Evolutionary conservation across 805 yeast genomes (phyloP).

Genomic region (Wickerhamomyces mucosus): DNA sequence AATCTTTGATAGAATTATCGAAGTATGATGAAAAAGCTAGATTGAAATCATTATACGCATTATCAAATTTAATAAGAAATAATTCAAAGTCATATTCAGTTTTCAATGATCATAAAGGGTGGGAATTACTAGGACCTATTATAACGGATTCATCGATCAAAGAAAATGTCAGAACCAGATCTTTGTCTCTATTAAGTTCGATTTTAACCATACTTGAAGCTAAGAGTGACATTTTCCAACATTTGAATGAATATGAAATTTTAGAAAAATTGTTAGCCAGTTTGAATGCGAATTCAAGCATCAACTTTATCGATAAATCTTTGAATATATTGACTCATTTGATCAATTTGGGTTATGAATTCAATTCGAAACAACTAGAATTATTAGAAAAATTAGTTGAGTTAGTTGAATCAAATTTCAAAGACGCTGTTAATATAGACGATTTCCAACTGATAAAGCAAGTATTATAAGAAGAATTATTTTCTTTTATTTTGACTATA

Average conservation of each 20-base stretch:
- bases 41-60: conserved; percentile 67
- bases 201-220: conserved; percentile 41
- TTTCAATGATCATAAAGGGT: conserved; percentile 54
- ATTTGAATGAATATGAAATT: conserved; percentile 26
- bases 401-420: conserved; percentile 28
- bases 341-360: conserved; percentile 33
- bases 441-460: conserved; percentile 42
- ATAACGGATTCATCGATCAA: conserved; percentile 11
- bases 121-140: conserved; percentile 38
- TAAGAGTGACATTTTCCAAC: conserved; percentile 27
- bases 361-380: conserved; percentile 32
- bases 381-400: conserved; percentile 28
- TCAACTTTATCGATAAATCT: conserved; percentile 48
- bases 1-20: conserved; percentile 35
- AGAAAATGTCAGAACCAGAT: conserved; percentile 40
- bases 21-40: conserved; percentile 22
- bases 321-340: conserved; percentile 41
- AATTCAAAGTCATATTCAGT: conserved; percentile 41
- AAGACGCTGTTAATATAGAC: conserved; percentile 43
- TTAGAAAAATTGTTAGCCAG: conserved; percentile 19
- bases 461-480: conserved; percentile 24
- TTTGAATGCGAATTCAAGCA: conserved; percentile 21
- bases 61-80: conserved; percentile 67
- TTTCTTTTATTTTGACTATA: too few relatives aligned
- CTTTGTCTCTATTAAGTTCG: conserved; percentile 50